phyloP scores from a whole-genome alignment of 371 early-diverging fungal species.

The Caulochytrium protostelioides region DNA sequence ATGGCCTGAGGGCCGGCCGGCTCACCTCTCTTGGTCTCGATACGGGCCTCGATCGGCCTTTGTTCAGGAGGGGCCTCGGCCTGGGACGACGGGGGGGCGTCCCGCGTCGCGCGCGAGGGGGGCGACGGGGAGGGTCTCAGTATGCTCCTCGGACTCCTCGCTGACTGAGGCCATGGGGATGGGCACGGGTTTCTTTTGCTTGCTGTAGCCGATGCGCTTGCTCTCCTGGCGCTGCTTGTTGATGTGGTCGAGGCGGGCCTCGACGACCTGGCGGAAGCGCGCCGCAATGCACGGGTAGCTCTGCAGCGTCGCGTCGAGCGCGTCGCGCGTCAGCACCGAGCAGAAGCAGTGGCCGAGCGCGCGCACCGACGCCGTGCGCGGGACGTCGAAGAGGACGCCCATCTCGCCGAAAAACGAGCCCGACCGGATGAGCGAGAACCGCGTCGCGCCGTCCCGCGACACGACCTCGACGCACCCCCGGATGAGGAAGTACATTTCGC shows the following conservation, averaged over 20 bases:
- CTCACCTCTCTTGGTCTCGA: too few species aligned
- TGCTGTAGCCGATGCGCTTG: too few species aligned
- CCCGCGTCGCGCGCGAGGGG: too few species aligned
- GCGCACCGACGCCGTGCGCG: slow-evolving; percentile 19
- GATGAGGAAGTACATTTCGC: slow-evolving; percentile 19
- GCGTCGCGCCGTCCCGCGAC: slow-evolving; percentile 11
- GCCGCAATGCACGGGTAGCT: slow-evolving; percentile 8
- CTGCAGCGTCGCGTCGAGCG: slow-evolving; percentile 6
- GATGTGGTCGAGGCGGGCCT: slow-evolving; percentile 9
- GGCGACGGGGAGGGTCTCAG: too few species aligned
- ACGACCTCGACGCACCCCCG: slow-evolving; percentile 19
- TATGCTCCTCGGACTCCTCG: too few species aligned
- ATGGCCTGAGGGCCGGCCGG: too few species aligned
- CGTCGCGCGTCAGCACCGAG: slow-evolving; percentile 17
- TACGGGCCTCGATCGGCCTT: too few species aligned
- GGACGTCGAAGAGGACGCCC: slow-evolving; percentile 18
- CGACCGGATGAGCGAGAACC: slow-evolving; percentile 11
- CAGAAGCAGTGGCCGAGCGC: slow-evolving; percentile 10
- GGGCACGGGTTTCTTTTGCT: too few species aligned
- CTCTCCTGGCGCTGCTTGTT: too few species aligned
- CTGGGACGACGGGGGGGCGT: too few species aligned
- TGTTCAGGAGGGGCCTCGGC: too few species aligned
- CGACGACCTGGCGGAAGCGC: slow-evolving; percentile 7
- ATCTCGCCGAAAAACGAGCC: slow-evolving; percentile 23
- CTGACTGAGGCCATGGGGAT: too few species aligned